A percentile compares a stretch with the other conserved stretches of the same genome.
Evolutionary conservation across 1,284 basidiomycete species (phyloP).

Genomic region (Ganoderma multipileum): DNA sequence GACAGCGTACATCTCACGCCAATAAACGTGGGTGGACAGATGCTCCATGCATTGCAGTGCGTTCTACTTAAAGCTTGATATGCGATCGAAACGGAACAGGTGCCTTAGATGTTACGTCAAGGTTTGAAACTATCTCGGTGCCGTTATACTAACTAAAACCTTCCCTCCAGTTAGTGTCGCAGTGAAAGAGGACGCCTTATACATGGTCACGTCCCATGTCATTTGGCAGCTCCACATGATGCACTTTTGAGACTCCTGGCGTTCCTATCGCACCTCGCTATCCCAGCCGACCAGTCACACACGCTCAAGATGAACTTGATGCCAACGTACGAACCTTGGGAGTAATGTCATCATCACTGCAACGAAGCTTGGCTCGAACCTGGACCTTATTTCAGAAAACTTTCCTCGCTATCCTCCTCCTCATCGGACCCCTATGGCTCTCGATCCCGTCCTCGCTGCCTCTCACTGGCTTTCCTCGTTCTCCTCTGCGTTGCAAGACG

Average conservation of each 20-base stretch:
- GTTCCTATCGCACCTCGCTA: neutral
- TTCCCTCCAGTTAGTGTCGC: neutral
- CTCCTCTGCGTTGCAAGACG: conserved; percentile 40
- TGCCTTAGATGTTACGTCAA: neutral
- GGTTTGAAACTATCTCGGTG: neutral
- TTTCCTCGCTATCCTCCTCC: neutral
- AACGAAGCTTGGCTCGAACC: neutral
- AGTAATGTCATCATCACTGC: no score
- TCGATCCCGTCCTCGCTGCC: conserved; percentile 36
- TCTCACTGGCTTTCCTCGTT: conserved; percentile 55
- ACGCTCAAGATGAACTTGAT: neutral
- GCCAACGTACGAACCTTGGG: no score
- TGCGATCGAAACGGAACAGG: neutral
- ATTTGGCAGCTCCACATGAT: neutral
- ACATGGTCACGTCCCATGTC: neutral
- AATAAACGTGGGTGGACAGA: neutral
- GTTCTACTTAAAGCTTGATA: neutral
- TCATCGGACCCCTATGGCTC: conserved; percentile 1
- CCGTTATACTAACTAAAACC: neutral
- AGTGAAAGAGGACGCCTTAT: neutral
- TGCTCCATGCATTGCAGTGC: neutral
- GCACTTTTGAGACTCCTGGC: neutral
- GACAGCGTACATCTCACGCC: neutral
- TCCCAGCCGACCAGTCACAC: neutral
- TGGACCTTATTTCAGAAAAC: neutral